phyloP scores from a whole-genome alignment of 2,329 filamentous ascomycete species.

The Diaporthe ampelina region DNA sequence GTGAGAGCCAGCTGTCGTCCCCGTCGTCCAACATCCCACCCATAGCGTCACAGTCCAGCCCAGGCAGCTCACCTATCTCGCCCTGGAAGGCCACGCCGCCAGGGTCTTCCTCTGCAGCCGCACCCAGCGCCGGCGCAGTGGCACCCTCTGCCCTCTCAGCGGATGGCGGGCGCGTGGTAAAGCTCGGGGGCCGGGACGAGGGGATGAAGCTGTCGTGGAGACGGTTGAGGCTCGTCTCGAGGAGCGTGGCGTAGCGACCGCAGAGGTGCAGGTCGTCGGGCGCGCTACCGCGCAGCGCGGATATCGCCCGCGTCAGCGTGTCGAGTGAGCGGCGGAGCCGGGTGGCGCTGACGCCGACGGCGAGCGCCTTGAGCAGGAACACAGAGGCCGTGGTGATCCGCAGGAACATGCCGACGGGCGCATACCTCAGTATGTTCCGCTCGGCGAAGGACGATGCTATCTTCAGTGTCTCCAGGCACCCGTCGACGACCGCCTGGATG shows the following conservation, averaged over 20 bases:
- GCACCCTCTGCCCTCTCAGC: background rate
- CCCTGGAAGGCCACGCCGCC: background rate
- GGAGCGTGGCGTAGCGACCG: background rate
- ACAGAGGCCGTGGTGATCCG: constrained; percentile 2
- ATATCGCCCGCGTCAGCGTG: background rate
- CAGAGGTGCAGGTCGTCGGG: constrained; percentile 6
- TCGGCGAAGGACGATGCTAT: background rate
- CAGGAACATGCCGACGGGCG: constrained; percentile 1
- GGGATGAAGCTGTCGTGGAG: background rate
- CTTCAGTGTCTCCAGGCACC: background rate
- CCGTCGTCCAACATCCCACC: background rate
- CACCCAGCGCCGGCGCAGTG: background rate
- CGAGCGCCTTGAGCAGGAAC: background rate
- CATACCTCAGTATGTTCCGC: background rate
- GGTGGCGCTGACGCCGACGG: constrained; percentile 1
- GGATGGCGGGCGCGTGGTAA: background rate
- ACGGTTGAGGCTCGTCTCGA: constrained; percentile 9
- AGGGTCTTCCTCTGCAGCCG: background rate
- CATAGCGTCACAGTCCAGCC: background rate
- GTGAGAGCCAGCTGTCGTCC: constrained; percentile 8
- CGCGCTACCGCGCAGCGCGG: background rate
- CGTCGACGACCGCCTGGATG: constrained; percentile 15
- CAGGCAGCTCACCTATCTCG: background rate
- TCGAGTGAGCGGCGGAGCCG: background rate
- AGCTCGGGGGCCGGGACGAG: constrained; percentile 8